Evolutionary conservation across 2,329 filamentous ascomycete genomes (phyloP).

Genomic region (Epichloe uncinata): DNA sequence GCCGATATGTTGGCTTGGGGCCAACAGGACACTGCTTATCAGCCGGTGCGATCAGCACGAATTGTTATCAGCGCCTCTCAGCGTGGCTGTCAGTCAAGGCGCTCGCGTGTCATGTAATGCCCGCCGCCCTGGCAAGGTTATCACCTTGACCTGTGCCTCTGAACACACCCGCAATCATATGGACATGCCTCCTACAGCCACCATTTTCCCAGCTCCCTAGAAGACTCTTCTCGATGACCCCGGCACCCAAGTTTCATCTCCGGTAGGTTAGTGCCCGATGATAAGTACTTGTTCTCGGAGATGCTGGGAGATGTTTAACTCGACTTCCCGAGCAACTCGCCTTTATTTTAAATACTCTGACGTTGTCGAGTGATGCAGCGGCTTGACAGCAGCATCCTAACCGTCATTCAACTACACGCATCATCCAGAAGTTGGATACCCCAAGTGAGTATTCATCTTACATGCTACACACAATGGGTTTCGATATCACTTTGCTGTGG

Average conservation of each 20-base stretch:
- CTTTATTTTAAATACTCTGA: background rate
- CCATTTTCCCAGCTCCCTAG: background rate
- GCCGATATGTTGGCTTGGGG: no score
- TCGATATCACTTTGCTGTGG: slow-evolving; percentile 18
- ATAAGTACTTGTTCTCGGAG: slow-evolving; percentile 4
- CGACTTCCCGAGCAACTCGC: background rate
- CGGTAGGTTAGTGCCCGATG: slow-evolving; percentile 1
- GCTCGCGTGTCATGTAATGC: background rate
- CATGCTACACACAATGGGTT: slow-evolving; percentile 13
- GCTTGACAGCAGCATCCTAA: background rate
- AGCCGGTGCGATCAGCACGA: background rate
- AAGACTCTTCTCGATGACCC: background rate
- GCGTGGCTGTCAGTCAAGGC: background rate
- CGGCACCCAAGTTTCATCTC: background rate
- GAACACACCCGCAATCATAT: background rate
- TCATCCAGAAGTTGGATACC: background rate
- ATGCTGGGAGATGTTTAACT: slow-evolving; percentile 1
- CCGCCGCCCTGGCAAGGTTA: background rate
- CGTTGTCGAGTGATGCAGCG: background rate
- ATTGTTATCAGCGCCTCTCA: background rate
- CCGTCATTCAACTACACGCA: background rate
- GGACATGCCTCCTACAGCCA: background rate
- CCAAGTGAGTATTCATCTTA: background rate
- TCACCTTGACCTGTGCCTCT: background rate
- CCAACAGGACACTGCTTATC: background rate